phyloP scores from a whole-genome alignment of 768 basidiomycete species.

The Macrolepiota albuminosa region DNA sequence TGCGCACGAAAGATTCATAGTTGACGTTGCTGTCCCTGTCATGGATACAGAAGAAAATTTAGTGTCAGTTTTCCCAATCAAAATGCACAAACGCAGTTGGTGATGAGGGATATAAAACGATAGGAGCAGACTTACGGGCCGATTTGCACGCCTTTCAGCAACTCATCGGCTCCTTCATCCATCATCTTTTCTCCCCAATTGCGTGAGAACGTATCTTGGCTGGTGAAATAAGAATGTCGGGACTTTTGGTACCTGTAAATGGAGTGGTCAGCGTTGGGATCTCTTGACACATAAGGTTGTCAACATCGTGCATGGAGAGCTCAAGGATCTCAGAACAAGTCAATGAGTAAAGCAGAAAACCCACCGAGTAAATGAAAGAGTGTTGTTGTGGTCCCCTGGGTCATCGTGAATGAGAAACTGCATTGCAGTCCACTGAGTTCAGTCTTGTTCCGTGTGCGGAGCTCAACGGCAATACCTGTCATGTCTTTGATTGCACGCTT shows the following conservation, averaged over 20 bases:
- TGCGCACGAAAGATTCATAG: slow-evolving; percentile 95
- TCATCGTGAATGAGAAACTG: no score
- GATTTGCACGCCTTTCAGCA: slow-evolving; percentile 93
- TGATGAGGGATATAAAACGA: slow-evolving; percentile 4
- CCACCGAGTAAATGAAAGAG: no score
- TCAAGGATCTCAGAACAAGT: slow-evolving; percentile 27
- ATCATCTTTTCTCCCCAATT: slow-evolving; percentile 96
- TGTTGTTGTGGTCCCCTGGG: no score
- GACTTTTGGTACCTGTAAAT: slow-evolving; percentile 35
- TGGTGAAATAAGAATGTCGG: slow-evolving; percentile 63
- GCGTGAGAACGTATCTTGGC: slow-evolving; percentile 89
- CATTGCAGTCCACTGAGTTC: no score
- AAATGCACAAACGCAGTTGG: neutral
- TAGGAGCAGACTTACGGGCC: slow-evolving; percentile 57
- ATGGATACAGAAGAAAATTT: neutral
- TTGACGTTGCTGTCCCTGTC: slow-evolving; percentile 92
- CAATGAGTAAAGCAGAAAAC: no score
- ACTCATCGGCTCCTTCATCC: slow-evolving; percentile 98
- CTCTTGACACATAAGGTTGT: slow-evolving; percentile 38
- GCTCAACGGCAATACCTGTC: no score
- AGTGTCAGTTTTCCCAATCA: neutral
- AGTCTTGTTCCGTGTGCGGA: no score
- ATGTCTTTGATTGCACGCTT: no score
- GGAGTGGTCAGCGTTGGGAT: slow-evolving; percentile 40
- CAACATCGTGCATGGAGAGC: slow-evolving; percentile 43